Percentiles rank a stretch among this genome's conserved stretches.
These are phyloP conservation scores for Barnettozyma salicaria DNA, from an alignment of 805 yeast genomes.

Conservation along the genomic window DNA sequence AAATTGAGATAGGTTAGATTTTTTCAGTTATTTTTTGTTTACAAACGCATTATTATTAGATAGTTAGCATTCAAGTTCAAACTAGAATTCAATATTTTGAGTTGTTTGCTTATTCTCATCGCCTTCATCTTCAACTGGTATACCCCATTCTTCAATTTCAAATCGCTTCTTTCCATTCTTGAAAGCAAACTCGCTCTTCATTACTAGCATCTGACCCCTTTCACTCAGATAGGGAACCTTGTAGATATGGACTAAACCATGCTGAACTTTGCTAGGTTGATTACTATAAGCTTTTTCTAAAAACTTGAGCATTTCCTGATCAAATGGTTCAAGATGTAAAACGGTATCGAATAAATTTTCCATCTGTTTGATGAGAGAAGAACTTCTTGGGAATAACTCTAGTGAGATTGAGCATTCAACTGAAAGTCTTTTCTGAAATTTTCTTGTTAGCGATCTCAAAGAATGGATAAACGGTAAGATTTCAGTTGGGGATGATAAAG, in stretches of 20 bases:
- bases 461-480: constrained; percentile 58
- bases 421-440: constrained; percentile 40
- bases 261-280: constrained; percentile 72
- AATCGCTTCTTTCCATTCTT: constrained; percentile 76
- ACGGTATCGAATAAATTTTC: constrained; percentile 64
- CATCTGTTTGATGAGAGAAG: constrained; percentile 40
- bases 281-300: constrained; percentile 65
- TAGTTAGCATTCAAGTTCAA: no score
- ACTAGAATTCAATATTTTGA: constrained; percentile 20
- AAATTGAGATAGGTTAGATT: neutral
- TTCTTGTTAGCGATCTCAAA: constrained; percentile 47
- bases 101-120: constrained; percentile 22
- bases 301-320: constrained; percentile 59
- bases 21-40: no score
- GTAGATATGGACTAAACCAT: constrained; percentile 74
- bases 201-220: constrained; percentile 72
- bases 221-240: constrained; percentile 71
- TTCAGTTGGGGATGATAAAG: constrained; percentile 37
- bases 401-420: constrained; percentile 53
- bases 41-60: no score
- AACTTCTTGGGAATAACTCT: constrained; percentile 56
- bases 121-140: constrained; percentile 79
- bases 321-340: constrained; percentile 74
- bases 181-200: constrained; percentile 76
- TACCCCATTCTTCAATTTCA: constrained; percentile 93